Percentiles rank a stretch among this genome's conserved stretches.
Evolutionary conservation across 495 filamentous ascomycete genomes (phyloP).

Genomic region (Parathielavia appendiculata): DNA sequence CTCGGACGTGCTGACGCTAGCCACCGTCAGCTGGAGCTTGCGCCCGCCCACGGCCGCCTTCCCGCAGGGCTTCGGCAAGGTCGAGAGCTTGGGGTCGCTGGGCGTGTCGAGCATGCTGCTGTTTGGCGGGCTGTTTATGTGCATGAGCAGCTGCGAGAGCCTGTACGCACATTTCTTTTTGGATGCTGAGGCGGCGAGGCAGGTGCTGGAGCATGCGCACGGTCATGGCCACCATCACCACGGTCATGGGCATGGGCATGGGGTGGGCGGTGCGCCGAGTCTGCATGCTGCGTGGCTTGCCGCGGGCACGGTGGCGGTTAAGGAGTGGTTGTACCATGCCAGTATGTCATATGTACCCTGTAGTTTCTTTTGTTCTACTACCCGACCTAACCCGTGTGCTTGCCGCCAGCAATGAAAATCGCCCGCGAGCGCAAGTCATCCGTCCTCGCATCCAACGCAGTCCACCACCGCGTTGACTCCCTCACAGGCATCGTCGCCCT

Average conservation of each 20-base stretch:
- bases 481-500: conserved; percentile 91
- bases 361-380: neutral
- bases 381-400: neutral
- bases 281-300: conserved; percentile 94
- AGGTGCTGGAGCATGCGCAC: conserved; percentile 56
- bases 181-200: conserved; percentile 54
- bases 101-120: conserved; percentile 88
- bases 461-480: conserved; percentile 94
- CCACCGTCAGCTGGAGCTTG: conserved; percentile 86
- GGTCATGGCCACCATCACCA: conserved; percentile 49
- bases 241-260: conserved; percentile 58
- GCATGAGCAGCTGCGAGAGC: conserved; percentile 66
- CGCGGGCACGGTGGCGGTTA: conserved; percentile 81
- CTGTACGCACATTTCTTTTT: conserved; percentile 78
- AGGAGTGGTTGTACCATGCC: conserved; percentile 95
- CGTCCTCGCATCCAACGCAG: conserved; percentile 92
- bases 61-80: conserved; percentile 88
- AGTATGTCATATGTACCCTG: conserved; percentile 59
- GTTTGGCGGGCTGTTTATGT: conserved; percentile 85
- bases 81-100: conserved; percentile 90
- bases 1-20: conserved; percentile 87
- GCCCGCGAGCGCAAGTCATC: conserved; percentile 91
- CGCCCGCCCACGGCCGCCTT: conserved; percentile 76
- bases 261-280: conserved; percentile 59
- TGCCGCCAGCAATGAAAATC: conserved; percentile 77